Base-by-base conservation (phyloP, 2,329 filamentous ascomycete genomes). In the Dothistroma pini region DNA sequence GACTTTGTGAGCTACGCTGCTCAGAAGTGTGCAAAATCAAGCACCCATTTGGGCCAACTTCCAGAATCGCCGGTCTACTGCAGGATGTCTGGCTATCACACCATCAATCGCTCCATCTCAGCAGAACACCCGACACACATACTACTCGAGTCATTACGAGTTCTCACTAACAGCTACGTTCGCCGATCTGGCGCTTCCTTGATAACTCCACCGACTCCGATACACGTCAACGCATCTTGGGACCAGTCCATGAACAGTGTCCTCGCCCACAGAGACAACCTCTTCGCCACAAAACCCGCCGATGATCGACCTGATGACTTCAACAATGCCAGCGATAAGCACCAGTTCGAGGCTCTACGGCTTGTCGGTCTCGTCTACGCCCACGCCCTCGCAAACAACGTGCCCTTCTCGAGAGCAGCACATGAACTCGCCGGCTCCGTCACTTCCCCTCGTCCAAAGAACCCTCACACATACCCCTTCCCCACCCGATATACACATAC, bases 291-390 rank as follows among this genome's bases (percentile, higher is more conserved):
- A 6, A 49, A 34, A 16, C 54, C 63, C 7, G 60, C 61, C 12
- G 31, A 56, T 12, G 54, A 56, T 2, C 58, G 51, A 6, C 49
- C 56, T 8, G 54, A 62, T 7, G 58, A 61, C 14, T 68, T 68
- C 57, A 22, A 25, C 6, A 47, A 34, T 52, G 60, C 53, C 34
- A 63, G 58, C 52, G 64, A 68, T 5, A 54, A 62, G 11, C 64
- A 66, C 29, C 63, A 62, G 1, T 73, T 70, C 60, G 72, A 75
- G 57, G 64, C 71, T 7, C 60, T 71, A 11, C 68, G 70, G 2
- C 63, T 73, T 2, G 63, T 68, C 8, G 63, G 67, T n/a, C 49
- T 63, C 0, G 51, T 75, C 32, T 74, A 72, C 59, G 62, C 69
- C 12, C 62, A 68, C 49, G 71, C 71, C 19, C 59, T 73, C 38